A percentile compares a stretch with the other conserved stretches of the same genome.
These are phyloP conservation scores for Neoascochyta sp. DNA, from an alignment of 2,329 filamentous ascomycete species.

Conservation along the genomic window DNA sequence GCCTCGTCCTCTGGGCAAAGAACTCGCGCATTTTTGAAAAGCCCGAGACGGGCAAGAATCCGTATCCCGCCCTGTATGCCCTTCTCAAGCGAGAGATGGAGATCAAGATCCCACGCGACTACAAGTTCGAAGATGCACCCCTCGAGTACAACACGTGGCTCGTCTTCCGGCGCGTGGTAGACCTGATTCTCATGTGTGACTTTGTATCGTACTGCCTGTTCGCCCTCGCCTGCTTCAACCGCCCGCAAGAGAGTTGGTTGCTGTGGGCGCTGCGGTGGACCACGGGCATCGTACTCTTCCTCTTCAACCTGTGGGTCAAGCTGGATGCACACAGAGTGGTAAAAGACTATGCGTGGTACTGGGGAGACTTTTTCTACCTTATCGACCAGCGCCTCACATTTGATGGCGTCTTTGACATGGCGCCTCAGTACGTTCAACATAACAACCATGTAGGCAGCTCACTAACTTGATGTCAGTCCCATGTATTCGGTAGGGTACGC, in stretches of 20 bases:
- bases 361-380: slow-evolving; percentile 98
- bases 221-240: slow-evolving; percentile 79
- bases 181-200: slow-evolving; percentile 98
- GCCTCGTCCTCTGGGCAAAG: slow-evolving; percentile 81
- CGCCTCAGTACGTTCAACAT: slow-evolving; percentile 55
- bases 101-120: slow-evolving; percentile 90
- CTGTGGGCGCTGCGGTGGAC: slow-evolving; percentile 74
- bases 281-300: slow-evolving; percentile 71
- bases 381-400: slow-evolving; percentile 97
- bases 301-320: slow-evolving; percentile 98
- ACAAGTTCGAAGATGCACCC: slow-evolving; percentile 86
- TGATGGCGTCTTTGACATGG: slow-evolving; percentile 98
- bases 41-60: slow-evolving; percentile 75
- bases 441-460: too few relatives aligned
- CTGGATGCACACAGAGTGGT: slow-evolving; percentile 95
- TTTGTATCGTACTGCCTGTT: slow-evolving; percentile 97
- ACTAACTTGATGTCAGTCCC: too few relatives aligned
- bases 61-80: slow-evolving; percentile 75
- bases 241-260: slow-evolving; percentile 68
- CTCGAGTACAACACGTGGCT: slow-evolving; percentile 99
- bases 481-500: slow-evolving; percentile 99
- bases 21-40: slow-evolving; percentile 83
- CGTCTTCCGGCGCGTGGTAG: slow-evolving; percentile 89
- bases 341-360: slow-evolving; percentile 99
- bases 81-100: slow-evolving; percentile 87